Base-by-base conservation (phyloP, 208 protist species). In the Trypanosoma vivax region DNA sequence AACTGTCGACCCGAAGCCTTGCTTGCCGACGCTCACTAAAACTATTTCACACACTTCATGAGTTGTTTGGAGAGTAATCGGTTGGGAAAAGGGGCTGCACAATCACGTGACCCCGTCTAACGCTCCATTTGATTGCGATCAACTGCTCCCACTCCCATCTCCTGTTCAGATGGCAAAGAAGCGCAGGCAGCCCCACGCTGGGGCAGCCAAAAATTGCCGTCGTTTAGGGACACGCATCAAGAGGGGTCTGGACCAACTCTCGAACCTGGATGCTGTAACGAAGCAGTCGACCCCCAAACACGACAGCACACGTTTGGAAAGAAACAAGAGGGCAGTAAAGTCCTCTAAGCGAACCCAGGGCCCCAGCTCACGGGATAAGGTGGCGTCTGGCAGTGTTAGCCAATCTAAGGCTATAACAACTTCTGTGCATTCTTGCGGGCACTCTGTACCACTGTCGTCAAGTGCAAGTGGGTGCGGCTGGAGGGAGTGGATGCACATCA, bases 181-280 rank as follows among this genome's bases (percentile, higher is more conserved):
- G 45, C 61, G 61, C 16, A 25, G 13, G 18, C 24, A 25, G 41
- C 14, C 14, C 6, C 27, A n/a, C 35, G 43, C 6, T 2, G 68
- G 16, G 3, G 37, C 19, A 56, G 39, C 13, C 33, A 60, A 27
- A 59, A 62, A 38, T 60, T 53, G 63, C 19, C 80, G 84, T 9
- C 64, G 76, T n/a, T 51, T 59, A 10, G 84, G 80, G 9, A 70
- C 67, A 29, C 75, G 76, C 72, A 88, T 92, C 37, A 87, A 87
- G 40, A 49, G 47, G 19, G 84, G 84, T 2, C 65, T 92, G 0
- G 65, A 70, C 6, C 78, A 85, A 23, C 60, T 92, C 11, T 61
- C 55, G 25, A 78, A 92, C 49, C 65, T 92, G 21, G 84, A 89
- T 54, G 77, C 70, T 1, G 60, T 48, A 9, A 35, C 52, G 0